Evolutionary conservation across 306 rosid species (phyloP).

Genomic region (Prunus salicina): DNA sequence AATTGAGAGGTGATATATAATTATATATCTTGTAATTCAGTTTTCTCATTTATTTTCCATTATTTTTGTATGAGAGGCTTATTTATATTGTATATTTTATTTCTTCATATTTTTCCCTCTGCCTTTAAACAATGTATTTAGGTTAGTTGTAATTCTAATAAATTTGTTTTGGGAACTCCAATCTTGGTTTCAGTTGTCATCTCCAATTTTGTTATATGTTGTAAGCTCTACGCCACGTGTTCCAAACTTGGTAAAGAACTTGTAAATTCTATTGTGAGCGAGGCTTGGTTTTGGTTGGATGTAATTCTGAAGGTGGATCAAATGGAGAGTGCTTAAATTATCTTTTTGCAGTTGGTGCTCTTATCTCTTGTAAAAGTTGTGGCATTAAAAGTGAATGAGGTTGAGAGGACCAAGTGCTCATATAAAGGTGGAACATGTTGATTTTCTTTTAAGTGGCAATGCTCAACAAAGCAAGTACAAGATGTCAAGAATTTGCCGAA

Average conservation of each 20-base stretch:
- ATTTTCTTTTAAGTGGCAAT: neutral
- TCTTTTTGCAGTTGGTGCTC: neutral
- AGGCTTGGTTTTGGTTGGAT: neutral
- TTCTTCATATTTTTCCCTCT: constrained; percentile 19
- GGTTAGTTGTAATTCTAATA: constrained; percentile 49
- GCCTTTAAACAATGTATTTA: constrained; percentile 29
- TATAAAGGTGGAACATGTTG: neutral
- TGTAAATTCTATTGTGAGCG: neutral
- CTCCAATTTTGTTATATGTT: neutral
- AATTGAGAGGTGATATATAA: constrained; percentile 49
- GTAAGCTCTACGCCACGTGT: neutral
- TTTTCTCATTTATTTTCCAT: constrained; percentile 41
- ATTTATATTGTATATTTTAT: constrained; percentile 63
- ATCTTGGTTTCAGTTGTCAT: constrained; percentile 3
- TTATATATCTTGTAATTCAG: constrained; percentile 45
- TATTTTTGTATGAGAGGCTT: constrained; percentile 48
- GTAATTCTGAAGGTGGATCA: no score
- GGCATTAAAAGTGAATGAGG: neutral
- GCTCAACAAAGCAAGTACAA: constrained; percentile 7
- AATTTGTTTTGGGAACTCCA: constrained; percentile 34
- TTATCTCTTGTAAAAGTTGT: neutral
- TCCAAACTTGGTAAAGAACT: neutral
- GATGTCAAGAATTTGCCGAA: neutral
- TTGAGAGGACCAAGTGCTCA: neutral
- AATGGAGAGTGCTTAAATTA: neutral